A percentile compares a stretch with the other conserved stretches of the same genome.
Evolutionary conservation across 371 early-diverging fungal species (phyloP).

Genomic region (Mycotypha africana): DNA sequence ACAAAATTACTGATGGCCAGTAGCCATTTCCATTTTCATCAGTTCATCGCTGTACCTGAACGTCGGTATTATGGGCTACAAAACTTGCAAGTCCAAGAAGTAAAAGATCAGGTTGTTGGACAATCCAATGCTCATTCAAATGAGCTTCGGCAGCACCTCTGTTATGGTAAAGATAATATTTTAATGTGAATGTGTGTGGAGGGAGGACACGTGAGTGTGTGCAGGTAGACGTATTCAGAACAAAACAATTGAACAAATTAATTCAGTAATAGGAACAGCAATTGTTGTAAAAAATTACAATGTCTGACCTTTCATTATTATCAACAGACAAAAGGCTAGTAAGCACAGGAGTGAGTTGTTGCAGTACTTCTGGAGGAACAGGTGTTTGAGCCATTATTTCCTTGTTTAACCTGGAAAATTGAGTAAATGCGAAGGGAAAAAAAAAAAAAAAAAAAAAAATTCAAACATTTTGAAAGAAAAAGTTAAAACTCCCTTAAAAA

Average conservation of each 20-base stretch:
- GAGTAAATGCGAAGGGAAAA: no score
- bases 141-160: conserved; percentile 70
- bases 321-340: conserved; percentile 56
- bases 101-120: conserved; percentile 61
- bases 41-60: conserved; percentile 46
- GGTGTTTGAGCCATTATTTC: conserved; percentile 34
- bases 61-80: conserved; percentile 44
- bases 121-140: conserved; percentile 69
- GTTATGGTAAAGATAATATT: conserved; percentile 14
- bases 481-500: no score
- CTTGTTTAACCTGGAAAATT: not conserved
- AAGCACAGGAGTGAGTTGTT: conserved; percentile 55
- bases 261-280: no score
- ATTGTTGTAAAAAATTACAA: not conserved
- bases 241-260: no score
- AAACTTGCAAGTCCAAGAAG: conserved; percentile 67
- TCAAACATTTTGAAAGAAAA: no score
- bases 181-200: no score
- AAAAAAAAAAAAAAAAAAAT: no score
- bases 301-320: conserved; percentile 41
- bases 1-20: not conserved
- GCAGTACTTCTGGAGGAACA: conserved; percentile 53
- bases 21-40: no score
- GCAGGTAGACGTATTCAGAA: no score
- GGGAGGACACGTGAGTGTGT: no score